Evolutionary conservation across 441 rosid genomes (phyloP).

Genomic region (Bruguiera hainesii): DNA sequence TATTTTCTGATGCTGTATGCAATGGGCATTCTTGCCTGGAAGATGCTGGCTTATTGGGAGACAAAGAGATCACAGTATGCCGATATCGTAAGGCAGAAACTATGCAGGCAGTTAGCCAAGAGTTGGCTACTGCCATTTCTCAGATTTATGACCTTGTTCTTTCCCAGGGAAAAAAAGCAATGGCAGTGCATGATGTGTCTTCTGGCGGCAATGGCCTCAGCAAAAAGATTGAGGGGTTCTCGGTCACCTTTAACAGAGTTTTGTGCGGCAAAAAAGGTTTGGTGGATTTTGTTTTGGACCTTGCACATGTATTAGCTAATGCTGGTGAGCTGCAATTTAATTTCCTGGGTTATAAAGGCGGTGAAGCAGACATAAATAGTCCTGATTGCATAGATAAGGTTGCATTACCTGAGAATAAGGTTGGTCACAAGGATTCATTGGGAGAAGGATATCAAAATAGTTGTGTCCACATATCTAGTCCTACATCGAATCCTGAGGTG

Average conservation of each 20-base stretch:
- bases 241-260: constrained; percentile 50
- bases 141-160: constrained; percentile 66
- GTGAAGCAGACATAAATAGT: constrained; percentile 65
- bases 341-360: constrained; percentile 50
- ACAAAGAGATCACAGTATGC: constrained; percentile 35
- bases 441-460: constrained; percentile 61
- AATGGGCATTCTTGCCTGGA: constrained; percentile 30
- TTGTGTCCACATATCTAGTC: constrained; percentile 49
- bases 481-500: constrained; percentile 61
- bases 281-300: constrained; percentile 57
- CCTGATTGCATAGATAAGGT: constrained; percentile 96
- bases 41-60: constrained; percentile 29
- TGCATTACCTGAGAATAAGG: constrained; percentile 79
- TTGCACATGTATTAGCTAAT: constrained; percentile 60
- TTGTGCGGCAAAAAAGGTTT: constrained; percentile 31
- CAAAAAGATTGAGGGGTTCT: constrained; percentile 58
- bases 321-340: constrained; percentile 63
- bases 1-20: constrained; percentile 23
- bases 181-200: constrained; percentile 39
- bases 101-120: constrained; percentile 37
- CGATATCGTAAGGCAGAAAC: constrained; percentile 34
- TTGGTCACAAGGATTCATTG: constrained; percentile 39
- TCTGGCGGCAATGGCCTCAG: constrained; percentile 38
- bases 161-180: constrained; percentile 74
- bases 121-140: constrained; percentile 58